Percentiles rank a stretch among this genome's conserved stretches.
Evolutionary conservation across 305 asterid species (phyloP).

Genomic region (Fraxinus platypoda): DNA sequence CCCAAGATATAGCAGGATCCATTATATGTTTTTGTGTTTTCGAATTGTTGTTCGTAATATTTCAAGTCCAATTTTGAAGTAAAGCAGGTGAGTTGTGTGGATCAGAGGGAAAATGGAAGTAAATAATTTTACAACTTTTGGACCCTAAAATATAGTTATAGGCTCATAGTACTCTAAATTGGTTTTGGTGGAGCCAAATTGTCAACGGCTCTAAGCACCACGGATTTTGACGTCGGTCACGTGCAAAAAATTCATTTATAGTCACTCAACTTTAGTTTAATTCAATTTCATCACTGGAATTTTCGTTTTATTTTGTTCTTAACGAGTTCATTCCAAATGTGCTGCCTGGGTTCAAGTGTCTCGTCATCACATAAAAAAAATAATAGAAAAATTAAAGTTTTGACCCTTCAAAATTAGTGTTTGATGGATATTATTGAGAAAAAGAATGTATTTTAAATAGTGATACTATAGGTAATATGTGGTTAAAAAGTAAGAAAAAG

Average conservation of each 20-base stretch:
- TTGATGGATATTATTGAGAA: no score
- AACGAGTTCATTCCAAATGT: background rate
- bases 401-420: no score
- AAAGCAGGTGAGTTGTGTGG: background rate
- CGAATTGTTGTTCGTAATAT: background rate
- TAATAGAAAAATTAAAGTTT: no score
- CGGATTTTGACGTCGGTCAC: background rate
- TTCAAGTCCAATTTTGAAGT: background rate
- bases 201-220: conserved; percentile 21
- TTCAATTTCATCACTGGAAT: background rate
- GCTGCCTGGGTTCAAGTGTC: background rate
- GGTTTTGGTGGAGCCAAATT: conserved; percentile 18
- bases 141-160: background rate
- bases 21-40: conserved; percentile 10
- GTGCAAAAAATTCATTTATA: background rate
- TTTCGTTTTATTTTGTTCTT: background rate
- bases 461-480: no score
- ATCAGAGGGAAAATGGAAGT: background rate
- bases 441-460: no score
- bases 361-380: background rate
- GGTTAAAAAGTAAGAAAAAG: no score
- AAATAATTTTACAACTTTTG: background rate
- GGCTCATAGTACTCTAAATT: background rate
- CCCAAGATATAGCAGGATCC: conserved; percentile 88
- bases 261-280: background rate